Percentiles rank a stretch among this genome's conserved stretches.
These are phyloP conservation scores for Pseudoneurospora amorphoporcata DNA, from an alignment of 495 filamentous ascomycete genomes.

Conservation along the genomic window DNA sequence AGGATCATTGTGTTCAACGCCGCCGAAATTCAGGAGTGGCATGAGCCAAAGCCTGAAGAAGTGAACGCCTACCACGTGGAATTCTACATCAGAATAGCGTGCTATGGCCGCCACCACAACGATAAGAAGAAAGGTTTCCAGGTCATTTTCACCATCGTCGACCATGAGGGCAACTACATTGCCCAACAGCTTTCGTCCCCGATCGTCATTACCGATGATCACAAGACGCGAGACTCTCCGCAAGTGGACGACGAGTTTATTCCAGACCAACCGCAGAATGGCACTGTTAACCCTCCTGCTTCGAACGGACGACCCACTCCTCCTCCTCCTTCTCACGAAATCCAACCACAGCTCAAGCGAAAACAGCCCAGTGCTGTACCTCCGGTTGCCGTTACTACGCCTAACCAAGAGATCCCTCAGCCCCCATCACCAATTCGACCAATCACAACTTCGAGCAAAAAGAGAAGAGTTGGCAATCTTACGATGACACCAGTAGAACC, in stretches of 20 bases:
- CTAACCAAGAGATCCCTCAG: background rate
- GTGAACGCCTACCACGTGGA: slow-evolving; percentile 61
- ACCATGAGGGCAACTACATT: slow-evolving; percentile 59
- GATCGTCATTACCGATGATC: slow-evolving; percentile 94
- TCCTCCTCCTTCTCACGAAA: background rate
- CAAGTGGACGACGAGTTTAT: background rate
- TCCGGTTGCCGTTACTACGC: background rate
- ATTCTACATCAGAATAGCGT: slow-evolving; percentile 90
- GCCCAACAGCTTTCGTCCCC: slow-evolving; percentile 77
- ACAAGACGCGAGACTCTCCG: slow-evolving; percentile 54
- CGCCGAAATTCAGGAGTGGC: slow-evolving; percentile 81
- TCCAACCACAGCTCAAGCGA: background rate
- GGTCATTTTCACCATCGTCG: slow-evolving; percentile 89
- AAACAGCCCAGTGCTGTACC: background rate
- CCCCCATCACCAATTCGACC: background rate
- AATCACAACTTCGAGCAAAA: slow-evolving; percentile 4
- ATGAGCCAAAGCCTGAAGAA: slow-evolving; percentile 35
- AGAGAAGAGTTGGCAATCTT: slow-evolving; percentile 3
- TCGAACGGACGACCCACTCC: background rate
- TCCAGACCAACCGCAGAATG: background rate
- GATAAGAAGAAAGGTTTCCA: slow-evolving; percentile 80
- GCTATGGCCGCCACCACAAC: slow-evolving; percentile 88
- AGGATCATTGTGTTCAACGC: slow-evolving; percentile 91
- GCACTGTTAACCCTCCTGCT: background rate
- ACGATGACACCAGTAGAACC: slow-evolving; percentile 8